Conservation (phyloP, 305 asterid species). For the Striga hermonthica region DNA sequence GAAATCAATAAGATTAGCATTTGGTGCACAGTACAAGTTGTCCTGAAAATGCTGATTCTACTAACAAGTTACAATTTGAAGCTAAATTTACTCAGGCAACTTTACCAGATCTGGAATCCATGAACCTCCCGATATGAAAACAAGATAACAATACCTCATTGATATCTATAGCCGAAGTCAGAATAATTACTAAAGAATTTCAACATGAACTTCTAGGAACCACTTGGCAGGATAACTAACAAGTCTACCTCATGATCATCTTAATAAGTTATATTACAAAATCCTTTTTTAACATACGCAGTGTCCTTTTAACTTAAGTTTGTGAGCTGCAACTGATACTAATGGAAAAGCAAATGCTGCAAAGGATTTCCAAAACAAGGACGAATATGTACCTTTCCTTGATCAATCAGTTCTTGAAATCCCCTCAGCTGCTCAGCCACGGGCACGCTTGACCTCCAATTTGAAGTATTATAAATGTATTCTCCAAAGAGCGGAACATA, state of each 20-base stretch:
- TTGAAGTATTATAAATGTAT: constrained; percentile 64
- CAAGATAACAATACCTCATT: not conserved
- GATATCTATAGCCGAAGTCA: not conserved
- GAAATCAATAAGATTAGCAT: constrained; percentile 7
- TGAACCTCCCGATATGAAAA: not conserved
- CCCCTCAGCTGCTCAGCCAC: constrained; percentile 76
- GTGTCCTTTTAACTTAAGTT: not conserved
- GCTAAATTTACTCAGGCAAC: not conserved
- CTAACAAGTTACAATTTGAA: constrained; percentile 1
- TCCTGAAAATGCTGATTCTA: constrained; percentile 13
- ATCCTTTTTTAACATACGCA: constrained; percentile 9
- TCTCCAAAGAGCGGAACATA: constrained; percentile 81
- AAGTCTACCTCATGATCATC: constrained; percentile 11
- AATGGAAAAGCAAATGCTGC: constrained; percentile 8
- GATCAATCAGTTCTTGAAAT: constrained; percentile 75
- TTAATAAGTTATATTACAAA: not conserved
- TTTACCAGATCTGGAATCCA: constrained; percentile 1
- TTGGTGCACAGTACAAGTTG: not conserved
- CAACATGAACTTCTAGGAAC: not conserved
- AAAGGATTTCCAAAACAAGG: constrained; percentile 25
- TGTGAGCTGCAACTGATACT: constrained; percentile 5
- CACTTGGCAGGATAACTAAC: not conserved
- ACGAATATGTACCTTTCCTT: constrained; percentile 65
- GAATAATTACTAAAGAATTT: not conserved
- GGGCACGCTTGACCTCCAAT: constrained; percentile 80